Evolutionary conservation across 2,329 filamentous ascomycete genomes (phyloP), one percentile per base, ranked within the genome.

Genomic region (Elsinoe australis): DNA sequence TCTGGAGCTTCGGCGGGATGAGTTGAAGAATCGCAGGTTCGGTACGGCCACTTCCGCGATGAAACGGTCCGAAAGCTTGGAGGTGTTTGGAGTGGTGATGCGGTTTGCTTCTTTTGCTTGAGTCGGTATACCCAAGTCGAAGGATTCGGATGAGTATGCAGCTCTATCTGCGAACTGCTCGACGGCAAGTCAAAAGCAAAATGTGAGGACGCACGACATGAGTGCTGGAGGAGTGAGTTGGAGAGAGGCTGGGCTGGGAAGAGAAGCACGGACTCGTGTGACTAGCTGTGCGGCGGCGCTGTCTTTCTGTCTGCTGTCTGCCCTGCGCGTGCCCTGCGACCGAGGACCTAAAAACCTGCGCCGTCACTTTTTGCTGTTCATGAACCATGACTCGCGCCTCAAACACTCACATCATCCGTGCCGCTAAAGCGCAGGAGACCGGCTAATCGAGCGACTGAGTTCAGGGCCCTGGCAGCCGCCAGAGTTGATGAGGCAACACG

Each of bases 21-120:
- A 10, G 26, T 6, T 41, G 5, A 15, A 24, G n/a, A 41, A 41
- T 26, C 36, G 36, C 22, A 44, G 39, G 39, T 44, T 44, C 39
- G 39, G 39, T 44, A 29, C 39, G 39, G 39, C 39, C 24, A 26
- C 26, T 29, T 6, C 26, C 26, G 26, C 26, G 24, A 17, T 31
- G 14, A 44, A 44, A 44, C 39, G 39, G 39, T 44, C 24, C 39
- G 39, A 21, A 44, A 44, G 39, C 39, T 44, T 19, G 38, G 26
- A 29, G 18, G 22, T 17, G 38, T 42, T 28, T 42, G 35, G 21
- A 12, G n/a, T n/a, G n/a, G n/a, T 10, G 19, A 14, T 41, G 15
- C 8, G 22, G 18, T 8, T 15, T 12, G 36, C 3, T 35, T 41
- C 21, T 44, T 12, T 15, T 44, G 12, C 14, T 31, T 14, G n/a